Evolutionary conservation across 495 filamentous ascomycete genomes (phyloP).

Genomic region (Terfezia claveryi): DNA sequence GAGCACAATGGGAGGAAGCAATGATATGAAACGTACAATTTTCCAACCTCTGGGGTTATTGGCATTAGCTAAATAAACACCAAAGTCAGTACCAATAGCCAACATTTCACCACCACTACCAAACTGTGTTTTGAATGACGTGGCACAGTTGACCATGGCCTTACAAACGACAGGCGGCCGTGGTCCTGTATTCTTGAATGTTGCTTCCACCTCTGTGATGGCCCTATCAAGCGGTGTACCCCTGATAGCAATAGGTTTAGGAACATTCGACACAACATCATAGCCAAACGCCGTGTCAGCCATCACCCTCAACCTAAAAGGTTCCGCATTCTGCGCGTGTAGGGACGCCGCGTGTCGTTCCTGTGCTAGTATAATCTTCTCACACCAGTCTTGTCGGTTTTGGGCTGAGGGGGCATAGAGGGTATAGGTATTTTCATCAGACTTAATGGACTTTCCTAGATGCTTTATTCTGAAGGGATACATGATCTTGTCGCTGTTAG

Average conservation of each 20-base stretch:
- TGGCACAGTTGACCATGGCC: constrained; percentile 77
- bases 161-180: constrained; percentile 57
- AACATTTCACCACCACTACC: constrained; percentile 60
- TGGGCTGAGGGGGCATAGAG: constrained; percentile 57
- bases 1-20: not conserved
- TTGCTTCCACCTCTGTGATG: constrained; percentile 65
- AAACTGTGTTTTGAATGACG: constrained; percentile 49
- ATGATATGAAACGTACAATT: constrained; percentile 29
- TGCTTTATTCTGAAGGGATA: constrained; percentile 95
- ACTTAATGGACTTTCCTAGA: constrained; percentile 37
- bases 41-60: constrained; percentile 76
- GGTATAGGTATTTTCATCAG: constrained; percentile 38
- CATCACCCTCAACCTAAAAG: constrained; percentile 77
- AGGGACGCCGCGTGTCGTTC: constrained; percentile 73
- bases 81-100: constrained; percentile 85
- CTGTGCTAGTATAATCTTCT: constrained; percentile 84
- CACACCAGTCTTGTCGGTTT: constrained; percentile 70
- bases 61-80: constrained; percentile 69
- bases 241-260: constrained; percentile 43
- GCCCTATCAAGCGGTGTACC: constrained; percentile 84
- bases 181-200: constrained; percentile 37
- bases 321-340: constrained; percentile 84
- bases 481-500: constrained; percentile 57
- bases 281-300: constrained; percentile 80
- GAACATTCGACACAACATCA: constrained; percentile 35